Base-by-base conservation (phyloP, 139 green algal species). In the Mychonastes homosphaera region DNA sequence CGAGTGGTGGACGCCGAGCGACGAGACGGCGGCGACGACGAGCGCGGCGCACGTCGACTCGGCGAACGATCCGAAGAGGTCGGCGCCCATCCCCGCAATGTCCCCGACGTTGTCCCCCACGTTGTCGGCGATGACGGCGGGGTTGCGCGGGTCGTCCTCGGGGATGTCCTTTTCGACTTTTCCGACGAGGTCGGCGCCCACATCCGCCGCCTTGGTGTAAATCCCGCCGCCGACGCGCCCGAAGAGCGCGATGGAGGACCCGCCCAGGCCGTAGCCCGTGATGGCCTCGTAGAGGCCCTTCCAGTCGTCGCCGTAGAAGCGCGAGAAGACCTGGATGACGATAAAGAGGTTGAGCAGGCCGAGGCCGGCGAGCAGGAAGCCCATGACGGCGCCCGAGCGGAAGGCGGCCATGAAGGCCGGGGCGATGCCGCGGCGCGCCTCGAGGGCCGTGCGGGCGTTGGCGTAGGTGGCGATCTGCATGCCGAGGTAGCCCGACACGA, bases 21-120 rank as follows among this genome's bases (percentile, higher is more conserved):
- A 70, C 30, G 83, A 83, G 7, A 83, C 71, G 21, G 71, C 73
- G 29, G 84, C 84, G 4, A 95, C 77, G 18, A 96, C 87, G 26
- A 98, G 84, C 0, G 91, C 91, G 21, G 91, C 91, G 72, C 90
- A 97, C 27, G 90, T 95, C 51, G 86, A 82, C 79, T 98, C 91
- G 32, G 87, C 91, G 56, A 98, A 96, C 10, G 87, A 95, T 48
- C 91, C 91, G 51, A 98, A 98, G 55, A 98, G 81, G 58, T 98
- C 91, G 43, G 91, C 85, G 41, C 91, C 91, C 91, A 98, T 98
- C 62, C 91, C 91, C 44, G 91, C 91, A 64, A 98, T 96, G 72
- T 98, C 91, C 40, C 91, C 91, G 27, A 98, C 91, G 58, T 97
- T 98, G 83, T 98, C 91, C 51, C 91, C 91, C 40, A 98, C 91